phyloP scores from a whole-genome alignment of 495 filamentous ascomycete species.

The Aspergillus indologenus region DNA sequence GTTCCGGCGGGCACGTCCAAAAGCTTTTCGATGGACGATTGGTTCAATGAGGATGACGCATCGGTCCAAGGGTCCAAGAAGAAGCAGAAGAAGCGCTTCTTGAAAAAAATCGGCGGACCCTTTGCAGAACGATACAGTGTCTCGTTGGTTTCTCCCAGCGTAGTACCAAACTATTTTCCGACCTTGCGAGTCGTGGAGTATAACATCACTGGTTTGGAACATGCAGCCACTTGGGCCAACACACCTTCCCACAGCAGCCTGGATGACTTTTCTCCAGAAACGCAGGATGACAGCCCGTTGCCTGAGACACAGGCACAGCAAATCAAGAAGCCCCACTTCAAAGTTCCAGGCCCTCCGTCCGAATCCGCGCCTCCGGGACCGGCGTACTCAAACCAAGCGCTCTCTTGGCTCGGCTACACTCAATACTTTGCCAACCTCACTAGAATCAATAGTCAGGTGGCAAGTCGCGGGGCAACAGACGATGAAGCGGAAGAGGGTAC shows the following conservation, averaged over 20 bases:
- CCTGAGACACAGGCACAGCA: conserved; percentile 52
- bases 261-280: neutral
- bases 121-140: conserved; percentile 84
- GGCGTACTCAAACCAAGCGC: conserved; percentile 82
- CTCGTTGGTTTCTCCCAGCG: conserved; percentile 73
- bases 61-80: conserved; percentile 26
- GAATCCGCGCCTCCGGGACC: conserved; percentile 76
- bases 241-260: conserved; percentile 3
- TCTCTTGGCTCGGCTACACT: conserved; percentile 72
- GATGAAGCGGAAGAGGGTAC: neutral
- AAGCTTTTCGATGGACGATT: conserved; percentile 12
- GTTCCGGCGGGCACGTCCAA: conserved; percentile 36
- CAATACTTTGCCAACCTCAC: conserved; percentile 96
- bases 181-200: conserved; percentile 86
- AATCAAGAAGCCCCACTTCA: conserved; percentile 54
- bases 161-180: conserved; percentile 93
- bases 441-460: conserved; percentile 67
- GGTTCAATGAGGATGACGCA: conserved; percentile 14
- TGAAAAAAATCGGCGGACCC: conserved; percentile 68
- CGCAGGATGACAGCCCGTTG: conserved; percentile 9
- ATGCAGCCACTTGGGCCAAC: conserved; percentile 45
- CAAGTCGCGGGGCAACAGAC: neutral
- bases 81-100: conserved; percentile 49
- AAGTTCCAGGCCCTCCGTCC: conserved; percentile 68
- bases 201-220: conserved; percentile 79